Evolutionary conservation across 352 stramenopile species (phyloP).

Genomic region (Phytophthora niederhauseri): DNA sequence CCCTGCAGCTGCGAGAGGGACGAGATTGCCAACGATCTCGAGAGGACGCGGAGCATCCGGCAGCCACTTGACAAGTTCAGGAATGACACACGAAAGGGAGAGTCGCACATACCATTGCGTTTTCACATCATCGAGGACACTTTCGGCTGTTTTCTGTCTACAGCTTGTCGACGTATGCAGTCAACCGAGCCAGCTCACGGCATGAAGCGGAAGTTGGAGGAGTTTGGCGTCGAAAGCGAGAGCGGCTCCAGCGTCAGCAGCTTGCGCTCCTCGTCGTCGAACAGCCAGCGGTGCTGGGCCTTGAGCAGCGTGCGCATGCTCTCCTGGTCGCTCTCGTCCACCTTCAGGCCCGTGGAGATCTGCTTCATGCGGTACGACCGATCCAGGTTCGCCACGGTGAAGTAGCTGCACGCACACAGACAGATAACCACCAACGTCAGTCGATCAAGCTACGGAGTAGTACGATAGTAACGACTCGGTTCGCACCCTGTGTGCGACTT

Average conservation of each 20-base stretch:
- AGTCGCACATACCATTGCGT: slow-evolving; percentile 12
- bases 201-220: not conserved
- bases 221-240: slow-evolving; percentile 40
- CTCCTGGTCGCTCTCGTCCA: slow-evolving; percentile 68
- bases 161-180: slow-evolving; percentile 25
- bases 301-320: slow-evolving; percentile 74
- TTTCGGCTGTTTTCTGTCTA: slow-evolving; percentile 15
- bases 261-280: slow-evolving; percentile 71
- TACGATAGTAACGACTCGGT: not conserved
- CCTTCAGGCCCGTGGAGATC: slow-evolving; percentile 54
- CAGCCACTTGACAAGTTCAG: slow-evolving; percentile 16
- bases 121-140: slow-evolving; percentile 18
- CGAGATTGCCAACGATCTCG: not conserved
- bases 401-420: slow-evolving; percentile 41
- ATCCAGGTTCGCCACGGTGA: slow-evolving; percentile 74
- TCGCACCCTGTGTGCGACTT: slow-evolving; percentile 66
- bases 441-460: not conserved
- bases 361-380: slow-evolving; percentile 59
- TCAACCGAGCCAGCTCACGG: slow-evolving; percentile 4
- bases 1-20: slow-evolving; percentile 1
- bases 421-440: not conserved
- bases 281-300: slow-evolving; percentile 72
- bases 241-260: slow-evolving; percentile 64
- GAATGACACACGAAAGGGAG: slow-evolving; percentile 8
- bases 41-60: slow-evolving; percentile 12